Base-by-base conservation (phyloP, 345 rosid species). In the Cochlearia excelsa region DNA sequence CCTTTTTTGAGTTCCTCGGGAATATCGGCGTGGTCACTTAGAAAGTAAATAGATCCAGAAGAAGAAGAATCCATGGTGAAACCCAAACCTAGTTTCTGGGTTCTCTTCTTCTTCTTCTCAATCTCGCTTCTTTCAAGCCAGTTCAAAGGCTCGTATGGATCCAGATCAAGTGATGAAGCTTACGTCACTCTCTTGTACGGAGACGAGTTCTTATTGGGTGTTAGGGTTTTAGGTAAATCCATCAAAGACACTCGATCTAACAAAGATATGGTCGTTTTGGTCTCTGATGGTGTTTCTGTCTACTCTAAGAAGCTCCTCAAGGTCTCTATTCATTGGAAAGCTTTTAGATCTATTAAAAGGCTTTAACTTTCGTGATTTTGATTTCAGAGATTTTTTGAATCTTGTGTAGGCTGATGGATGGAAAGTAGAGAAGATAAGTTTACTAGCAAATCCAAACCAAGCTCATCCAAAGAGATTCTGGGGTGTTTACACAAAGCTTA, bases 401-500 rank as follows among this genome's bases (percentile, higher is more conserved):
- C 23, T 33, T 33, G 42, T 68, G 72, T 71, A 92, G 99, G 97
- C 94, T 50, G 97, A 92, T 75, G 97, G 97, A 49, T 92, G 95
- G 97, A 86, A 78, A 63, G 84, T 92, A 71, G 95, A 86, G 78
- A 82, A 74, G 82, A 92, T 92, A 69, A 86, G 84, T 69, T 79
- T 92, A 64, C 66, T 92, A 56, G 87, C 81, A 3, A 92, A 89
- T 70, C 97, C 97, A 5, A 92, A 92, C 62, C 99, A 85, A 75
- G 82, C 79, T 48, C 91, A 95, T 43, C 95, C 97, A 0, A 82
- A 62, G 61, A 84, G 97, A 64, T 89, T 88, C 65, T 92, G 98
- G 98, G 96, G 98, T 66, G 96, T 92, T 44, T 92, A 92, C 59
- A 92, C 98, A 23, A 92, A 92, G 78, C 82, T 92, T 4, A 92